These are phyloP conservation scores for Talaromyces sp. DNA, from an alignment of 2,329 filamentous ascomycete genomes.

Conservation along the genomic window DNA sequence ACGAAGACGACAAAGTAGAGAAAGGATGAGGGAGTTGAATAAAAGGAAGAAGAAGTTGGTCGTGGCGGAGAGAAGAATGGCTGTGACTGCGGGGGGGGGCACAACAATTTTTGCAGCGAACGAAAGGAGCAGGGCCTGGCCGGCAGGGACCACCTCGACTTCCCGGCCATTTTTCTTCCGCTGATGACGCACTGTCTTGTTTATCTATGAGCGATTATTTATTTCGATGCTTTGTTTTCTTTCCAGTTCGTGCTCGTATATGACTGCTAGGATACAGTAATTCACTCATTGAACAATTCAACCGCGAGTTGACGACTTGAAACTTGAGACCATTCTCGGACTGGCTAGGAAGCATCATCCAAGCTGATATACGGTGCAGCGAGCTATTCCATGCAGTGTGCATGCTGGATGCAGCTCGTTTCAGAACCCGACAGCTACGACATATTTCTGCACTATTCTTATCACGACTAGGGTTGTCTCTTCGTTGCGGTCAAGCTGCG, in stretches of 20 bases:
- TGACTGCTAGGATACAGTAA: background rate
- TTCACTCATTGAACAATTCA: background rate
- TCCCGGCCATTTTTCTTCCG: slow-evolving; percentile 1
- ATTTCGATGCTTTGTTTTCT: background rate
- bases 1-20: background rate
- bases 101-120: slow-evolving; percentile 7
- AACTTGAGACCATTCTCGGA: background rate
- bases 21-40: background rate
- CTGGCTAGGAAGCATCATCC: background rate
- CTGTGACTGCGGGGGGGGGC: slow-evolving; percentile 1
- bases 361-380: background rate
- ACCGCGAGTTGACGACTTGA: background rate
- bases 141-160: background rate
- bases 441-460: no score
- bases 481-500: slow-evolving; percentile 4
- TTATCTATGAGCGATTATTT: slow-evolving; percentile 7
- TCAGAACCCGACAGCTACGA: background rate
- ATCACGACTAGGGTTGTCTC: background rate
- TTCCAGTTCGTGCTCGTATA: background rate
- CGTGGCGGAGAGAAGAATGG: background rate
- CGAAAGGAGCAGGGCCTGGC: background rate
- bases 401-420: background rate
- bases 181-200: background rate
- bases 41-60: slow-evolving; percentile 13
- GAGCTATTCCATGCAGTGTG: background rate